These are phyloP conservation scores for Globisporangium abappressorium DNA, from an alignment of 352 stramenopile genomes.

Conservation along the genomic window DNA sequence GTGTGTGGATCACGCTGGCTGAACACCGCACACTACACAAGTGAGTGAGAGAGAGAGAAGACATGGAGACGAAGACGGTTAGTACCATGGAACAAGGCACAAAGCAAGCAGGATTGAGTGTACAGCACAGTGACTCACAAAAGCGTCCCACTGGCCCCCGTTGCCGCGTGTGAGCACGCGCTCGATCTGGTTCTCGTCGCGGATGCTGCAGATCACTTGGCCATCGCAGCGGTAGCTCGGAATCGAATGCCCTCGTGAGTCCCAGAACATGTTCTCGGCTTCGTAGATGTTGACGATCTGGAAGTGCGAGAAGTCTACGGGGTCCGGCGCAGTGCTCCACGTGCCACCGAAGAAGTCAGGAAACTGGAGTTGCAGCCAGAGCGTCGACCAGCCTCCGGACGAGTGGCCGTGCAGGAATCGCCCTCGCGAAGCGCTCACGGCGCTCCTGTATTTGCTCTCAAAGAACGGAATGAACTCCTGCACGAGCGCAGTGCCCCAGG, in stretches of 20 bases:
- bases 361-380: constrained; percentile 77
- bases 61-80: not conserved
- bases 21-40: constrained; percentile 54
- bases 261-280: constrained; percentile 71
- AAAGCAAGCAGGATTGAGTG: not conserved
- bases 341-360: constrained; percentile 69
- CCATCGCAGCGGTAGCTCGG: constrained; percentile 56
- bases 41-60: not conserved
- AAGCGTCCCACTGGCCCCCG: constrained; percentile 75
- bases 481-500: constrained; percentile 65
- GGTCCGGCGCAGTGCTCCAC: constrained; percentile 72
- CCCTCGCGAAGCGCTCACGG: constrained; percentile 27
- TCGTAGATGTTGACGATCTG: constrained; percentile 74
- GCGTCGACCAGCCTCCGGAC: constrained; percentile 61
- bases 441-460: constrained; percentile 42
- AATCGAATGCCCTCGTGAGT: constrained; percentile 48
- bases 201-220: constrained; percentile 50
- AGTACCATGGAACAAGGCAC: not conserved
- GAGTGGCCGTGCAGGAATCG: constrained; percentile 75
- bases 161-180: constrained; percentile 62
- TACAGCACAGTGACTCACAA: constrained; percentile 40
- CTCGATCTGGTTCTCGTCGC: constrained; percentile 73
- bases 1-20: constrained; percentile 40
- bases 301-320: constrained; percentile 67
- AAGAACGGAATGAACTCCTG: constrained; percentile 69